These are phyloP conservation scores for Amyloporia xantha DNA, from an alignment of 768 basidiomycete species.

Conservation along the genomic window DNA sequence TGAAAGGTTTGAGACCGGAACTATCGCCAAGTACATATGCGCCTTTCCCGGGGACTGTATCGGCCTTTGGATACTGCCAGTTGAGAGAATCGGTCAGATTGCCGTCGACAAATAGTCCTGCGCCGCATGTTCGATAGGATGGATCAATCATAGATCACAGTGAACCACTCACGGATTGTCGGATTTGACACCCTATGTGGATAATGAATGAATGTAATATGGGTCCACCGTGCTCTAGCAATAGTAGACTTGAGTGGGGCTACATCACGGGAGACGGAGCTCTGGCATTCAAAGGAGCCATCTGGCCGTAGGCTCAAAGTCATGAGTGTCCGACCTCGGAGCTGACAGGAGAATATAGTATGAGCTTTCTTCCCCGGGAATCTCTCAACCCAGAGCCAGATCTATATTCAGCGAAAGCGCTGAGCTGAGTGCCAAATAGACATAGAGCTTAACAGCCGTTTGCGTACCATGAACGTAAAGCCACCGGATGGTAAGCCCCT, in stretches of 20 bases:
- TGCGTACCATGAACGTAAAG: slow-evolving; percentile 71
- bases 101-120: slow-evolving; percentile 75
- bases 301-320: slow-evolving; percentile 45
- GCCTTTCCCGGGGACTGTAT: slow-evolving; percentile 28
- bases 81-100: slow-evolving; percentile 55
- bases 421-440: slow-evolving; percentile 5
- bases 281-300: slow-evolving; percentile 49
- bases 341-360: slow-evolving; percentile 31
- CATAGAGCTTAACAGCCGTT: slow-evolving; percentile 6
- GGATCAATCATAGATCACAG: not conserved
- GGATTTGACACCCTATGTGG: slow-evolving; percentile 49
- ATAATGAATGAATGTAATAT: slow-evolving; percentile 61
- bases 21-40: slow-evolving; percentile 54
- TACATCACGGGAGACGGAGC: slow-evolving; percentile 32
- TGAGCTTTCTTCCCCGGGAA: slow-evolving; percentile 29
- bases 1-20: slow-evolving; percentile 33
- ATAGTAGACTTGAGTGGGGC: slow-evolving; percentile 41
- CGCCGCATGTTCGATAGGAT: not conserved
- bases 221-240: slow-evolving; percentile 61
- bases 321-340: slow-evolving; percentile 29
- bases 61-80: slow-evolving; percentile 55
- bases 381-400: slow-evolving; percentile 44
- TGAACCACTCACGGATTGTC: slow-evolving; percentile 42
- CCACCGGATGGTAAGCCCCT: slow-evolving; percentile 54
- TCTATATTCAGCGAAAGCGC: slow-evolving; percentile 31